Percentiles rank a stretch among this genome's conserved stretches.
phyloP scores from a whole-genome alignment of 495 filamentous ascomycete species.

The Platismatia glauca region DNA sequence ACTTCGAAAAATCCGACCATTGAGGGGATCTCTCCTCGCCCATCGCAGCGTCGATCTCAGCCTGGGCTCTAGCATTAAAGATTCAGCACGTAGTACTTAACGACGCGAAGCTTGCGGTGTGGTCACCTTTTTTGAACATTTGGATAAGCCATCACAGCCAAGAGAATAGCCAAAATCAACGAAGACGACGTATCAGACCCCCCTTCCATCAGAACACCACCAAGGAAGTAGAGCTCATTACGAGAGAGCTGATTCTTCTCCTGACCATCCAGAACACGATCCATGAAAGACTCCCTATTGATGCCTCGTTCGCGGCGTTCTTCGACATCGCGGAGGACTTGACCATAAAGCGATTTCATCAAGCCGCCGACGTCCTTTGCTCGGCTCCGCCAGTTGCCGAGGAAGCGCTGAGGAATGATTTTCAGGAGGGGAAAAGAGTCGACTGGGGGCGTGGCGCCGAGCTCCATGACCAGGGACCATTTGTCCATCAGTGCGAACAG shows the following conservation, averaged over 20 bases:
- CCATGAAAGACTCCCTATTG: conserved; percentile 32
- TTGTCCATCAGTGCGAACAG: conserved; percentile 40
- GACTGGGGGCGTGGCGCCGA: conserved; percentile 43
- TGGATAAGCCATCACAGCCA: conserved; percentile 36
- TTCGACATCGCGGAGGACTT: not conserved
- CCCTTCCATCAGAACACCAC: conserved; percentile 31
- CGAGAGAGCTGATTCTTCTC: not conserved
- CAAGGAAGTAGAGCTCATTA: not conserved
- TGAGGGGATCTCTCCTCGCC: conserved; percentile 31
- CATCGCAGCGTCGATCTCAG: conserved; percentile 26
- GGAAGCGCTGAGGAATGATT: conserved; percentile 33
- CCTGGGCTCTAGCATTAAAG: too few relatives aligned
- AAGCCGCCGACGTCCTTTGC: conserved; percentile 30
- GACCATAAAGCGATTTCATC: conserved; percentile 36
- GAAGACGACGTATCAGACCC: conserved; percentile 39
- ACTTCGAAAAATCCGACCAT: conserved; percentile 27
- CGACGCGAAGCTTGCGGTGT: too few relatives aligned
- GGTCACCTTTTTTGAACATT: conserved; percentile 28
- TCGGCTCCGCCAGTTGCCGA: conserved; percentile 34
- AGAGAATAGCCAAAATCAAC: conserved; percentile 33
- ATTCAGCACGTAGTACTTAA: too few relatives aligned
- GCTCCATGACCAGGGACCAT: conserved; percentile 41
- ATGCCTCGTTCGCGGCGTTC: not conserved
- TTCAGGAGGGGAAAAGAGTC: conserved; percentile 40
- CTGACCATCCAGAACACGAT: conserved; percentile 35